Evolutionary conservation across 2,329 filamentous ascomycete species (phyloP).

Genomic region (Botrytis pseudocinerea): DNA sequence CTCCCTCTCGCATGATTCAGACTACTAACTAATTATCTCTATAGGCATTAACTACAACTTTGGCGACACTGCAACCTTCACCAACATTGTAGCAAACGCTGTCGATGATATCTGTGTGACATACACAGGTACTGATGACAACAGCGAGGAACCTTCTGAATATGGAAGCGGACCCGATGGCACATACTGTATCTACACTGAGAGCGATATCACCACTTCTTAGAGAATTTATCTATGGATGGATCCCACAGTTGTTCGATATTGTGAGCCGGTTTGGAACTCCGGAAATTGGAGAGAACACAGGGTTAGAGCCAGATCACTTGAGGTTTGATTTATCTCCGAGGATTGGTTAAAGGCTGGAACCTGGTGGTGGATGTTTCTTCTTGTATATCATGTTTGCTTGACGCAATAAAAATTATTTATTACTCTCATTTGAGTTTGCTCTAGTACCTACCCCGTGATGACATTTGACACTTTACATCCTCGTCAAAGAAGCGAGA

Average conservation of each 20-base stretch:
- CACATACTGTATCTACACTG: conserved; percentile 39
- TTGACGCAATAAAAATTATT: not conserved
- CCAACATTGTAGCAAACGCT: conserved; percentile 42
- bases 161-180: conserved; percentile 44
- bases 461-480: not conserved
- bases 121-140: conserved; percentile 44
- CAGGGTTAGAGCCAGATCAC: not conserved
- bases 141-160: conserved; percentile 42
- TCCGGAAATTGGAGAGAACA: not conserved
- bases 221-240: not conserved
- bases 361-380: not conserved
- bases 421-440: not conserved
- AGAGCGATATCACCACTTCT: not conserved
- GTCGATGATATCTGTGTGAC: conserved; percentile 30
- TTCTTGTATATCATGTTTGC: conserved; percentile 15
- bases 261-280: not conserved
- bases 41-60: conserved; percentile 55
- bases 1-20: not conserved
- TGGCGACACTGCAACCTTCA: conserved; percentile 48
- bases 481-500: not conserved
- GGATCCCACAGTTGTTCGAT: not conserved
- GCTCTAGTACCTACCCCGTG: not conserved
- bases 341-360: not conserved
- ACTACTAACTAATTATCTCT: conserved; percentile 37
- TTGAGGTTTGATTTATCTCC: not conserved